Conservation (phyloP, 2,329 filamentous ascomycete species). For the Penicillium sp. region DNA sequence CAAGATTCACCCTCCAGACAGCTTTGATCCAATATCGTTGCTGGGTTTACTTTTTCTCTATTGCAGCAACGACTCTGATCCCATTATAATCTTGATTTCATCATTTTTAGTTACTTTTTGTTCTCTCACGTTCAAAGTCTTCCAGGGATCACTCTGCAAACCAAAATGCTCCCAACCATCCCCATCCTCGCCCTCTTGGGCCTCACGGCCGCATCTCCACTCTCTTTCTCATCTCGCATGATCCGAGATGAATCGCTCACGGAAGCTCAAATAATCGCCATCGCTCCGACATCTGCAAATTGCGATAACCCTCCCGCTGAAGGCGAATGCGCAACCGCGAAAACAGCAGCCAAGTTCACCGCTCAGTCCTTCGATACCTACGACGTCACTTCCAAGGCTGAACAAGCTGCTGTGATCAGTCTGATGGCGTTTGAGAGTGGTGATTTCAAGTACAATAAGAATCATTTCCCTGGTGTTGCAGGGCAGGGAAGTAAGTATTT, state of each 20-base stretch:
- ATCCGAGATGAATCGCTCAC: conserved; percentile 20
- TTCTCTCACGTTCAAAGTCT: background rate
- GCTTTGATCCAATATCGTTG: too few species aligned
- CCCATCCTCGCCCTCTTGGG: background rate
- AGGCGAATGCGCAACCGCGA: conserved; percentile 65
- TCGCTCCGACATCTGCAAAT: conserved; percentile 57
- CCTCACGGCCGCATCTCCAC: conserved; percentile 5
- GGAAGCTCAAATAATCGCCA: conserved; percentile 34
- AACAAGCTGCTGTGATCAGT: conserved; percentile 68
- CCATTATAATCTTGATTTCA: too few species aligned
- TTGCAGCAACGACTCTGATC: too few species aligned
- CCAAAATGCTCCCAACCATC: conserved; percentile 2
- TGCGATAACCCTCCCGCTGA: conserved; percentile 51
- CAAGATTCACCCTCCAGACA: too few species aligned
- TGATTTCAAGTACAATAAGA: conserved; percentile 69
- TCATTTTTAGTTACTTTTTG: background rate
- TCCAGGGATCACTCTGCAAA: too few species aligned
- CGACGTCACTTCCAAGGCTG: conserved; percentile 52
- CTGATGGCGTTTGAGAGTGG: conserved; percentile 70
- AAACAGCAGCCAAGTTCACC: conserved; percentile 59
- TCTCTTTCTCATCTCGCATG: conserved; percentile 15
- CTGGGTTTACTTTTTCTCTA: too few species aligned
- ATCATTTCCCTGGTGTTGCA: conserved; percentile 55
- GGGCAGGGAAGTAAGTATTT: conserved; percentile 62
- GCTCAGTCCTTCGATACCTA: conserved; percentile 57